Evolutionary conservation across 768 basidiomycete genomes (phyloP), one percentile per base, ranked within the genome.

Genomic region (Lactarius sanguifluus): DNA sequence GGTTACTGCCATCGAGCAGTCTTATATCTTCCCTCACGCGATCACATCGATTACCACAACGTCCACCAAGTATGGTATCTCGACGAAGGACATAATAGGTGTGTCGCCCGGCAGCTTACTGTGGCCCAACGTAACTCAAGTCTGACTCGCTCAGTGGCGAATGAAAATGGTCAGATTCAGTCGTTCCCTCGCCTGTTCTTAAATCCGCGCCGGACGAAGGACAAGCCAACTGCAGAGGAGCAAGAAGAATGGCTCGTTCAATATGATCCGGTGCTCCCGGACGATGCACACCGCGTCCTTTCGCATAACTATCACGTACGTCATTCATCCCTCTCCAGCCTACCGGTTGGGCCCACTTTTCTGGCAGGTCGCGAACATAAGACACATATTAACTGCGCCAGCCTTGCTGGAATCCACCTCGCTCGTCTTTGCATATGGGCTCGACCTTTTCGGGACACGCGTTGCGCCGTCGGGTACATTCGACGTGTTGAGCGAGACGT

Each of bases 401-500:
- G 87, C 95, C 0, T 81, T 92, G 2, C 84, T 97, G 30, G 96
- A 98, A 76, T 96, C 94, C 5, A 98, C 94, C 0, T 94, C 94
- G 0, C 77, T 98, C 7, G 85, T 98, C 32, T 87, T 98, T 72
- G 86, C 88, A 1, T 87, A 88, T 72, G 96, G 96, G 5, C 81
- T 95, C 9, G 96, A 98, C 77, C 81, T 98, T 69, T 98, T 98
- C 83, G 79, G 87, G 32, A 92, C 92, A 13, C 85, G 94, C 18
- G 83, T 92, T 5, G 84, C 91, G 45, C 94, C 96, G 1, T 95
- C 93, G 13, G 87, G 85, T 47, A 93, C 94, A 23, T 98, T 98
- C 72, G 96, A 98, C 73, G 87, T 97, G 30, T 83, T 98, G 9
- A 92, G 85, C 71, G 91, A 95, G 75, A 88, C 81, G 72, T 98